These are phyloP conservation scores for Otatea glauca DNA, from an alignment of 176 grass and related monocot species.

Conservation along the genomic window DNA sequence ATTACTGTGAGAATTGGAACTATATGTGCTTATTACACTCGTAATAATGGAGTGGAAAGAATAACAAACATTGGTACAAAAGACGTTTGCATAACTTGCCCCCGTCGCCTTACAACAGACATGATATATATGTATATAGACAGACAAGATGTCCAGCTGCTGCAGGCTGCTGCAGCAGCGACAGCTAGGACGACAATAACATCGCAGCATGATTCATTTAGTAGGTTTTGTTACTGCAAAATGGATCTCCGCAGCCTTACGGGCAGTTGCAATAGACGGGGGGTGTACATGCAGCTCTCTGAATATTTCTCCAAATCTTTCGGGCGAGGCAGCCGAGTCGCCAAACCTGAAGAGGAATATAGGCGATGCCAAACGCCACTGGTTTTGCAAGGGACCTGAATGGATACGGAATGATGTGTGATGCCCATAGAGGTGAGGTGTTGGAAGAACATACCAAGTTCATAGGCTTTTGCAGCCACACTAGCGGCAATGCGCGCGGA, in stretches of 20 bases:
- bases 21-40: neutral
- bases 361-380: neutral
- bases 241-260: slow-evolving; percentile 50
- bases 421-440: neutral
- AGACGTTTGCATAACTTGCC: slow-evolving; percentile 5
- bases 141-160: slow-evolving; percentile 13
- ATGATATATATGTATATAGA: slow-evolving; percentile 25
- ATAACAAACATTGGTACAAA: slow-evolving; percentile 32
- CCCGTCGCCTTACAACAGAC: slow-evolving; percentile 41
- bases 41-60: neutral
- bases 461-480: slow-evolving; percentile 90
- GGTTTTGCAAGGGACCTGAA: neutral
- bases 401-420: neutral
- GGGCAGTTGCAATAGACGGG: slow-evolving; percentile 82
- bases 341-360: slow-evolving; percentile 64
- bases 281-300: slow-evolving; percentile 93
- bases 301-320: slow-evolving; percentile 75
- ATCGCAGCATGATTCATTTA: slow-evolving; percentile 29
- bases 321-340: slow-evolving; percentile 73
- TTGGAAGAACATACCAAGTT: slow-evolving; percentile 65
- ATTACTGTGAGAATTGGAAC: neutral
- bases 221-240: slow-evolving; percentile 60
- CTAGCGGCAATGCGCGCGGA: slow-evolving; percentile 83
- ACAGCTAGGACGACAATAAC: neutral
- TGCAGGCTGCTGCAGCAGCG: neutral